Percentiles rank a stretch among this genome's conserved stretches.
Evolutionary conservation across 2,329 filamentous ascomycete species (phyloP).

Genomic region (Ophiostoma populinum): DNA sequence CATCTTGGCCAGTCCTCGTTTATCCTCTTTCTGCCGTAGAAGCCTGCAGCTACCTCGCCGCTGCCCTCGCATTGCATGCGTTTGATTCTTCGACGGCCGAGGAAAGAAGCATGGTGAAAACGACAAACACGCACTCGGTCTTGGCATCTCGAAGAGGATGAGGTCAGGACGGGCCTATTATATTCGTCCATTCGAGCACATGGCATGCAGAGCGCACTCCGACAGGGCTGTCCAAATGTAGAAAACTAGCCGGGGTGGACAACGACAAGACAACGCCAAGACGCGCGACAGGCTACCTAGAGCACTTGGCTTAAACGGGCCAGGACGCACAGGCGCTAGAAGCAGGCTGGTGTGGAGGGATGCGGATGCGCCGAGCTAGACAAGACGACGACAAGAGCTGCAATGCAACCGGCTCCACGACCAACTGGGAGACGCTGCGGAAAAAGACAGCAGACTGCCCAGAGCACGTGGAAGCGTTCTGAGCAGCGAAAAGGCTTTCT

Average conservation of each 20-base stretch:
- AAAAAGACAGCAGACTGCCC: not conserved
- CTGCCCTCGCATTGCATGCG: too few species aligned
- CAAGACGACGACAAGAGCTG: too few species aligned
- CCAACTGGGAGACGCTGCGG: not conserved
- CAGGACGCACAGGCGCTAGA: not conserved
- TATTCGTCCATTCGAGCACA: constrained; percentile 3
- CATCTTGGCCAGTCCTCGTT: not conserved
- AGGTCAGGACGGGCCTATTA: not conserved
- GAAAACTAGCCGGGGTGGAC: not conserved
- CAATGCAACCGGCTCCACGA: too few species aligned
- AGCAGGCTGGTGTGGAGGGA: too few species aligned
- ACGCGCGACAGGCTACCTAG: constrained; percentile 1
- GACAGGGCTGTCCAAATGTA: not conserved
- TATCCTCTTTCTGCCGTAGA: too few species aligned
- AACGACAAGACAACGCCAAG: constrained; percentile 1
- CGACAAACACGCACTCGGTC: not conserved
- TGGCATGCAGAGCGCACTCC: not conserved
- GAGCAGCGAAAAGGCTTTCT: not conserved
- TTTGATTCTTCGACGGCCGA: not conserved
- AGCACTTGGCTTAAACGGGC: constrained; percentile 2
- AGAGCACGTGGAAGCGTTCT: not conserved
- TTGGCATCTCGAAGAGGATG: not conserved
- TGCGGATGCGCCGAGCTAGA: too few species aligned
- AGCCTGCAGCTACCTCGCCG: too few species aligned
- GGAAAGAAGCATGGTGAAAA: not conserved